Conservation (phyloP, 805 yeast genomes). For the Saccharomycopsis fibuligera region DNA sequence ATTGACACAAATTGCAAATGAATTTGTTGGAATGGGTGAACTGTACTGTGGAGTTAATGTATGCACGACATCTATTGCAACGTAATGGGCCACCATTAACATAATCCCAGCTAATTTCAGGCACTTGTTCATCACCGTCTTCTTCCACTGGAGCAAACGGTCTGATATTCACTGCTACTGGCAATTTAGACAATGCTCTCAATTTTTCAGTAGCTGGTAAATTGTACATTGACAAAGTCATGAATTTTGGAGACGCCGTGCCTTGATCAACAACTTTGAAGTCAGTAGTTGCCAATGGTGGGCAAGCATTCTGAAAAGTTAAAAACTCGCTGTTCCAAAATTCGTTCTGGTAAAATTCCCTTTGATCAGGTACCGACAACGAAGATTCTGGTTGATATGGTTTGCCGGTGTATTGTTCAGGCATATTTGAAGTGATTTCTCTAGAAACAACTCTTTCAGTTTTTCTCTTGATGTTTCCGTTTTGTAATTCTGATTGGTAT, state of each 20-base stretch:
- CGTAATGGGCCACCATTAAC: conserved; percentile 64
- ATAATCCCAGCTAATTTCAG: conserved; percentile 54
- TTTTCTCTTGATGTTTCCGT: neutral
- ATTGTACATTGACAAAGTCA: conserved; percentile 74
- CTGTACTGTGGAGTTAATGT: conserved; percentile 71
- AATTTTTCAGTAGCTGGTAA: conserved; percentile 71
- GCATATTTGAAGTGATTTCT: conserved; percentile 10
- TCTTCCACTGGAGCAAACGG: conserved; percentile 70
- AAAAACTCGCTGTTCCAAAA: conserved; percentile 43
- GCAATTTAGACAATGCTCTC: conserved; percentile 64
- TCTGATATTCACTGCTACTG: conserved; percentile 71
- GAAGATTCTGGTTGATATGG: conserved; percentile 7
- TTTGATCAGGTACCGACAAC: conserved; percentile 27
- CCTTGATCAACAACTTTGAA: conserved; percentile 76
- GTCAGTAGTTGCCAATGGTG: conserved; percentile 77
- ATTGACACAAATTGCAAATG: conserved; percentile 82
- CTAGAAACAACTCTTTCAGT: neutral
- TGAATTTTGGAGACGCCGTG: conserved; percentile 70
- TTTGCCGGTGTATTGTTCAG: conserved; percentile 5
- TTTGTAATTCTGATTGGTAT: conserved; percentile 16
- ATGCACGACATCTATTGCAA: conserved; percentile 87
- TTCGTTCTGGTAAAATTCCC: conserved; percentile 32
- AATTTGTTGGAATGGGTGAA: conserved; percentile 53
- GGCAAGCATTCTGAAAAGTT: conserved; percentile 71
- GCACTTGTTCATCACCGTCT: conserved; percentile 50